Conservation (phyloP, 2,329 filamentous ascomycete species). For the Penicillium sp. region DNA sequence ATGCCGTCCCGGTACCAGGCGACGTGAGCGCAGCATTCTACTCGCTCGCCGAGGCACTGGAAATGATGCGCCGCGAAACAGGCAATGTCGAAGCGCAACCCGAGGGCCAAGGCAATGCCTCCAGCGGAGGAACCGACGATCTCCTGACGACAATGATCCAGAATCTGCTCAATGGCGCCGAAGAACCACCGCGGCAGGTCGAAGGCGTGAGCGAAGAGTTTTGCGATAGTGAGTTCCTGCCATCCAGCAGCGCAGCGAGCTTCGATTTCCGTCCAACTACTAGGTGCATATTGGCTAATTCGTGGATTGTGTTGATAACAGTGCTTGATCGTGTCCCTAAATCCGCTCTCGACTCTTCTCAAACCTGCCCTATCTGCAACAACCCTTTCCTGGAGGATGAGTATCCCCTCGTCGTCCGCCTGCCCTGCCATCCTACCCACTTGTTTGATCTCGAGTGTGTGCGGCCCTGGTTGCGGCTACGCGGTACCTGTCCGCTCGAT, state of each 20-base stretch:
- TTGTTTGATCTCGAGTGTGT: conserved; percentile 69
- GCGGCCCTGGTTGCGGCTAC: conserved; percentile 65
- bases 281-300: background rate
- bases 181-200: conserved; percentile 63
- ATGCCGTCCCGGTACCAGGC: conserved; percentile 63
- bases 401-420: conserved; percentile 66
- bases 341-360: conserved; percentile 55
- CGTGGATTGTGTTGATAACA: conserved; percentile 17
- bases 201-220: conserved; percentile 66
- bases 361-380: conserved; percentile 64
- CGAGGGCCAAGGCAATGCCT: conserved; percentile 17
- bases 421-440: conserved; percentile 66
- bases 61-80: conserved; percentile 56
- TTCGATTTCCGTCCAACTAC: too few relatives aligned
- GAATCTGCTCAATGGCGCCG: conserved; percentile 58
- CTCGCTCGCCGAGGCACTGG: conserved; percentile 64
- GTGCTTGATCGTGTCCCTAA: conserved; percentile 64
- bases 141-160: conserved; percentile 61
- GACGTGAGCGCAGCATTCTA: conserved; percentile 65
- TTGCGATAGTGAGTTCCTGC: conserved; percentile 50
- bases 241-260: background rate
- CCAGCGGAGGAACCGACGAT: conserved; percentile 40
- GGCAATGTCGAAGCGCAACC: conserved; percentile 37
- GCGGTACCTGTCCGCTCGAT: conserved; percentile 67
- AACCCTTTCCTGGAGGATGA: conserved; percentile 65